Percentiles rank a stretch among this genome's conserved stretches.
phyloP scores from a whole-genome alignment of 2,329 filamentous ascomycete genomes.

The Zalaria sp. region DNA sequence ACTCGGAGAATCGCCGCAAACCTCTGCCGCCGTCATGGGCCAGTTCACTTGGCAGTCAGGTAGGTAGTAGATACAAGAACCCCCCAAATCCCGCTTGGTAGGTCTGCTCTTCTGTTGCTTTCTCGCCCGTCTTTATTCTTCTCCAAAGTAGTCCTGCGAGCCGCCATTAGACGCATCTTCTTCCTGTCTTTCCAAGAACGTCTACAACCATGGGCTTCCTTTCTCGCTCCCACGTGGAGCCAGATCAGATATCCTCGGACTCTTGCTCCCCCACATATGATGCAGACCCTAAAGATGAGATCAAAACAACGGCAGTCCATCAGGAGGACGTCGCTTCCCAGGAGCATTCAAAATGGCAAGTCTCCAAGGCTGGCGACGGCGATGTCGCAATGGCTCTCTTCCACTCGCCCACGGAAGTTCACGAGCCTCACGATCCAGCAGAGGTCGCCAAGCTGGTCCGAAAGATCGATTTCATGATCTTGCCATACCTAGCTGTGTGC shows the following conservation, averaged over 20 bases:
- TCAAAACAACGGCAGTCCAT: neutral
- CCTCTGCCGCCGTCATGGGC: too few relatives aligned
- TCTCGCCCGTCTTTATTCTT: too few relatives aligned
- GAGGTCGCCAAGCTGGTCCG: constrained; percentile 35
- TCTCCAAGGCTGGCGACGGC: constrained; percentile 14
- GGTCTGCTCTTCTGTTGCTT: too few relatives aligned
- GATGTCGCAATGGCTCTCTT: constrained; percentile 40
- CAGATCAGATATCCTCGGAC: constrained; percentile 1
- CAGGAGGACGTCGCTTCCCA: neutral
- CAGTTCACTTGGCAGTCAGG: too few relatives aligned
- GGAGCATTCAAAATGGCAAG: constrained; percentile 11
- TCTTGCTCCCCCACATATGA: neutral
- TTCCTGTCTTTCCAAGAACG: too few relatives aligned
- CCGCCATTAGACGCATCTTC: too few relatives aligned
- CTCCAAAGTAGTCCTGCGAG: too few relatives aligned
- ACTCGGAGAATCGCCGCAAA: too few relatives aligned
- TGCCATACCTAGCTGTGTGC: constrained; percentile 31
- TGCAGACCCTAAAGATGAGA: constrained; percentile 1
- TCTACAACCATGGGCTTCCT: constrained; percentile 1
- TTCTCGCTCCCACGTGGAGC: neutral
- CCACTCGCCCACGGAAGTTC: constrained; percentile 21
- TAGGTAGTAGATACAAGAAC: too few relatives aligned
- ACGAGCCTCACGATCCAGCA: constrained; percentile 32
- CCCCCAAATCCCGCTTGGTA: too few relatives aligned
- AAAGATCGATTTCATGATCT: constrained; percentile 45